A percentile compares a stretch with the other conserved stretches of the same genome.
phyloP scores from a whole-genome alignment of 1,139 yeast species.

The Eremothecium gossypii region DNA sequence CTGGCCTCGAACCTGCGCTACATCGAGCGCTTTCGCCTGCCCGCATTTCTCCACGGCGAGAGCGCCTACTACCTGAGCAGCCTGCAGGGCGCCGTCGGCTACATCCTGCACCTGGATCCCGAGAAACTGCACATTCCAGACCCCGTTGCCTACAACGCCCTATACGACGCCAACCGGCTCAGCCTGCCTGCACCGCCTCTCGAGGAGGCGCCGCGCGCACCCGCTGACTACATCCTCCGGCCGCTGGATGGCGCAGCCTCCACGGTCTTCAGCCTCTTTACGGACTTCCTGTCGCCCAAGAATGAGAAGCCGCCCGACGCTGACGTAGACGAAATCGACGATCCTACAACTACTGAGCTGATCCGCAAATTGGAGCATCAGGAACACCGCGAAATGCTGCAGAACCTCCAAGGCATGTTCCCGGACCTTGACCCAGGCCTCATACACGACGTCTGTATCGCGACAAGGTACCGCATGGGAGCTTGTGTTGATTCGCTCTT shows the following conservation, averaged over 20 bases:
- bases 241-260: slow-evolving; percentile 28
- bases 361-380: slow-evolving; percentile 24
- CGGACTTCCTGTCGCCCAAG: slow-evolving; percentile 18
- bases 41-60: slow-evolving; percentile 74
- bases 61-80: slow-evolving; percentile 82
- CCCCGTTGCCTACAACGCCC: slow-evolving; percentile 44
- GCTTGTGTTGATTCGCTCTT: slow-evolving; percentile 62
- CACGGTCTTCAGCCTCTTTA: slow-evolving; percentile 20
- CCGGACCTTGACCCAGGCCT: slow-evolving; percentile 63
- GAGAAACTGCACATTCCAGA: slow-evolving; percentile 56
- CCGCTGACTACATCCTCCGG: slow-evolving; percentile 14
- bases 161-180: slow-evolving; percentile 36
- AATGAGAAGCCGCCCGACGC: slow-evolving; percentile 7
- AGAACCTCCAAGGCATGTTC: slow-evolving; percentile 58
- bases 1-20: slow-evolving; percentile 72
- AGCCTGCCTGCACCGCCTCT: not conserved
- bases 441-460: slow-evolving; percentile 58
- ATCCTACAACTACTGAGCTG: slow-evolving; percentile 8
- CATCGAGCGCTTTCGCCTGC: slow-evolving; percentile 73
- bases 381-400: slow-evolving; percentile 37
- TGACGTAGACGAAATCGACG: slow-evolving; percentile 7
- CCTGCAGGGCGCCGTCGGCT: slow-evolving; percentile 75
- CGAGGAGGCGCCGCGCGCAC: not conserved
- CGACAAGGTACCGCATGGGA: slow-evolving; percentile 63
- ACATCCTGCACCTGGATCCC: slow-evolving; percentile 51